Evolutionary conservation across 2,329 filamentous ascomycete species (phyloP).

Genomic region (Nemania abortiva): DNA sequence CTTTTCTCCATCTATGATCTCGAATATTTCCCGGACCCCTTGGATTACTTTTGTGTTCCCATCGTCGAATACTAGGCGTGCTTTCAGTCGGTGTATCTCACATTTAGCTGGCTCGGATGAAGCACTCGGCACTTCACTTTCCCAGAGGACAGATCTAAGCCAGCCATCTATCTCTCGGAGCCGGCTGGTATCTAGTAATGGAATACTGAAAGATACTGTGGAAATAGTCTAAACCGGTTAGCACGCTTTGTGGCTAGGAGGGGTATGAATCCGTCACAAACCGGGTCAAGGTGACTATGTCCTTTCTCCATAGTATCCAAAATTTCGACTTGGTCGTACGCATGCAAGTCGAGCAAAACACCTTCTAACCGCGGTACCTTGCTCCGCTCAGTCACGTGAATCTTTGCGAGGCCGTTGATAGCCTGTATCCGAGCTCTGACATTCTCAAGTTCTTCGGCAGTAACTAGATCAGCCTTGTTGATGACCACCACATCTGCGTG

Average conservation of each 20-base stretch:
- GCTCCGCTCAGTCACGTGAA: conserved; percentile 85
- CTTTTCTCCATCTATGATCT: conserved; percentile 76
- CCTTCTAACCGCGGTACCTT: conserved; percentile 86
- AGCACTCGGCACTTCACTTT: conserved; percentile 69
- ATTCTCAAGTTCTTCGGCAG: conserved; percentile 72
- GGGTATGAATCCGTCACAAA: conserved; percentile 56
- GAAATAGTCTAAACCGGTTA: conserved; percentile 76
- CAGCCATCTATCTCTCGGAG: conserved; percentile 79
- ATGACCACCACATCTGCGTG: conserved; percentile 95
- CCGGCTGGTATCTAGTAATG: conserved; percentile 67
- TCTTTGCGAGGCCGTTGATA: conserved; percentile 90
- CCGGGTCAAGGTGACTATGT: conserved; percentile 91
- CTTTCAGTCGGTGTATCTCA: conserved; percentile 91
- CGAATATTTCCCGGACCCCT: conserved; percentile 93
- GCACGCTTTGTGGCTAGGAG: conserved; percentile 13
- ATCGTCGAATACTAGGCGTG: conserved; percentile 74
- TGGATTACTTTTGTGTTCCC: conserved; percentile 83
- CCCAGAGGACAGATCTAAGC: conserved; percentile 88
- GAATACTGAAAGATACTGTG: conserved; percentile 79
- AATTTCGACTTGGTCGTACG: conserved; percentile 85
- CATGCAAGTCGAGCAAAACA: conserved; percentile 88
- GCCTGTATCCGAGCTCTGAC: conserved; percentile 80
- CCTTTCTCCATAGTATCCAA: conserved; percentile 80
- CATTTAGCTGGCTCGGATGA: conserved; percentile 61
- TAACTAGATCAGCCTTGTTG: conserved; percentile 92